Evolutionary conservation across 2,329 filamentous ascomycete genomes (phyloP).

Genomic region (Fusarium haematococcum): DNA sequence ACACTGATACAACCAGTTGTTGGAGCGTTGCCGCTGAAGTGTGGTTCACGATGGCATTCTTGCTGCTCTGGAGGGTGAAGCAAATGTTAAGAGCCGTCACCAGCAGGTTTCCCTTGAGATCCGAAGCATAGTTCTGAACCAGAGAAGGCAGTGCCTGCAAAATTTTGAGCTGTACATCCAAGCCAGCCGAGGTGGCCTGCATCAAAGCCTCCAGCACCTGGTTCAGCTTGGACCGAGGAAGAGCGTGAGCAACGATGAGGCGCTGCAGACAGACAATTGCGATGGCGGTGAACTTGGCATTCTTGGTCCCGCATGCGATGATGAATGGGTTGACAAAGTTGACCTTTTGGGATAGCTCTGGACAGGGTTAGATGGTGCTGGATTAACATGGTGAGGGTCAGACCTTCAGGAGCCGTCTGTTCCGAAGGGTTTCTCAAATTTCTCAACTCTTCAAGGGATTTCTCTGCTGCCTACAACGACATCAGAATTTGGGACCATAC

Average conservation of each 20-base stretch:
- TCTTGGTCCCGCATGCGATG: conserved; percentile 89
- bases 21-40: conserved; percentile 97
- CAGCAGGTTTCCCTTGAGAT: conserved; percentile 84
- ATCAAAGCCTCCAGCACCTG: conserved; percentile 90
- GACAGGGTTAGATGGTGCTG: conserved; percentile 37
- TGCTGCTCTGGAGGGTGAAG: conserved; percentile 89
- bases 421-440: conserved; percentile 50
- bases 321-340: conserved; percentile 95
- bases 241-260: conserved; percentile 82
- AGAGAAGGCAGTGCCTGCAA: conserved; percentile 90
- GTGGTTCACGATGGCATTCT: conserved; percentile 93
- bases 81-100: conserved; percentile 90
- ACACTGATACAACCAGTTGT: conserved; percentile 91
- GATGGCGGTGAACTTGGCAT: conserved; percentile 89
- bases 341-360: conserved; percentile 84
- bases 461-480: conserved; percentile 81
- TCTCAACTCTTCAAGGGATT: conserved; percentile 91
- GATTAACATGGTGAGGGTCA: conserved; percentile 20
- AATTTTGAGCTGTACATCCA: conserved; percentile 96
- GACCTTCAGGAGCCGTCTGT: conserved; percentile 54
- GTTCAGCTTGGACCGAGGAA: conserved; percentile 82
- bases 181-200: conserved; percentile 81
- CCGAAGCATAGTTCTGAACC: conserved; percentile 87
- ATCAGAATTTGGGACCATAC: neutral
- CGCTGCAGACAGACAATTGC: conserved; percentile 91